phyloP scores from a whole-genome alignment of 345 rosid species.

The Lumnitzera racemosa region DNA sequence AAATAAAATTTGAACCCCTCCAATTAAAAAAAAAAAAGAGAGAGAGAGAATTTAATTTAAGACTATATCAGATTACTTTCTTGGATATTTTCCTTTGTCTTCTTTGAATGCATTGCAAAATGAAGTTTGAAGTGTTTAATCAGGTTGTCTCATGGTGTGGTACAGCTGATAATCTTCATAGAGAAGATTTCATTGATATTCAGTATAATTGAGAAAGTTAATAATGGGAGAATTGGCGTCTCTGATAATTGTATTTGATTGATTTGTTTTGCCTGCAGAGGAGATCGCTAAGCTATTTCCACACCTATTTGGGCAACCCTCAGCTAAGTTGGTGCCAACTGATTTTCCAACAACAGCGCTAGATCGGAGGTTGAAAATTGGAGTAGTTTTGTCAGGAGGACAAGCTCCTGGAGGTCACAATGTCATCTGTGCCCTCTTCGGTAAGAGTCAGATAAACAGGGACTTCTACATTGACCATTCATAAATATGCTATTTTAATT shows the following conservation, averaged over 20 bases:
- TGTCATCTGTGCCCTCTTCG: slow-evolving; percentile 84
- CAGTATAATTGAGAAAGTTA: background rate
- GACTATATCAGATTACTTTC: no score
- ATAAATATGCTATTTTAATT: no score
- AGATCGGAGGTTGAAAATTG: slow-evolving; percentile 63
- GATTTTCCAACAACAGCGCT: slow-evolving; percentile 21
- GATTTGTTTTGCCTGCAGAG: slow-evolving; percentile 25
- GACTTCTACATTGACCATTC: no score
- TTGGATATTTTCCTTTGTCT: no score
- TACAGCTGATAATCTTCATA: no score
- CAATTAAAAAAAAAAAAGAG: no score
- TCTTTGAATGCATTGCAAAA: no score
- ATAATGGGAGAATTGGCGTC: background rate
- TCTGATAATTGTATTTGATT: background rate
- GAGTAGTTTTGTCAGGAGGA: slow-evolving; percentile 94
- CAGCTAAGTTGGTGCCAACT: slow-evolving; percentile 52
- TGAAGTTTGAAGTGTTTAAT: no score
- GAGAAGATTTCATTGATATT: background rate
- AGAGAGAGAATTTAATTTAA: no score
- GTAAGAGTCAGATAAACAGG: slow-evolving; percentile 29
- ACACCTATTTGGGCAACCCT: slow-evolving; percentile 76
- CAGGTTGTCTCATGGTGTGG: no score
- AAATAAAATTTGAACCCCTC: no score
- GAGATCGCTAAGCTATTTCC: slow-evolving; percentile 95
- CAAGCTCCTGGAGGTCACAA: slow-evolving; percentile 99